These are phyloP conservation scores for Neonothopanus nambi DNA, from an alignment of 1,284 basidiomycete species.

Conservation along the genomic window DNA sequence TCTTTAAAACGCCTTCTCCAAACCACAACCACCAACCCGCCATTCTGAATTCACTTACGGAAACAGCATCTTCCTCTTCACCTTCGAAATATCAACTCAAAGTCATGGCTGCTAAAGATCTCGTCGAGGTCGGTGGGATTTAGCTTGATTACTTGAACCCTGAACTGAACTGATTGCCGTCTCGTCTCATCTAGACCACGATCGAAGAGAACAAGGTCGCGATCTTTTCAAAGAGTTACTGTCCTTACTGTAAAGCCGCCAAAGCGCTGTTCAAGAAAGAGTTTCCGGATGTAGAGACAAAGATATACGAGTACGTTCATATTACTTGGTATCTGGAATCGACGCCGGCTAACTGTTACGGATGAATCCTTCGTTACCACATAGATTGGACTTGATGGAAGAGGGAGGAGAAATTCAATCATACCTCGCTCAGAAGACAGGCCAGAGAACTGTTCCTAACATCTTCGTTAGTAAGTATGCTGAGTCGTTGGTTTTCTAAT, in stretches of 20 bases:
- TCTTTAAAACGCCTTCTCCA: too few relatives aligned
- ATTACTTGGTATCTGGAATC: too few relatives aligned
- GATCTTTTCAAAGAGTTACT: slow-evolving; percentile 60
- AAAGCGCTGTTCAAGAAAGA: slow-evolving; percentile 48
- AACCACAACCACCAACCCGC: too few relatives aligned
- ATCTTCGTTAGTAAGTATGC: slow-evolving; percentile 51
- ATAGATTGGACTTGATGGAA: slow-evolving; percentile 28
- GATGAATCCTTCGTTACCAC: slow-evolving; percentile 14
- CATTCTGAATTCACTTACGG: too few relatives aligned
- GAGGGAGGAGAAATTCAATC: slow-evolving; percentile 49
- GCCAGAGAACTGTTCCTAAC: slow-evolving; percentile 53
- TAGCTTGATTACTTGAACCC: too few relatives aligned
- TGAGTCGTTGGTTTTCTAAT: neutral
- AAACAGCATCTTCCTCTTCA: slow-evolving; percentile 9
- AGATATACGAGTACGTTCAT: slow-evolving; percentile 63
- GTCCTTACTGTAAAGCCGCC: slow-evolving; percentile 49
- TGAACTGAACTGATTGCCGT: neutral
- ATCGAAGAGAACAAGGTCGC: slow-evolving; percentile 50
- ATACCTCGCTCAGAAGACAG: slow-evolving; percentile 47
- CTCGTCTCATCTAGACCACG: too few relatives aligned
- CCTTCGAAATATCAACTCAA: slow-evolving; percentile 2
- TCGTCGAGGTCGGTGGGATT: slow-evolving; percentile 12
- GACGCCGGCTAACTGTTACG: too few relatives aligned
- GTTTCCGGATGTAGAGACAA: slow-evolving; percentile 47
- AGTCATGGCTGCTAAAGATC: slow-evolving; percentile 14